phyloP scores from a whole-genome alignment of 2,329 filamentous ascomycete species.

The Verticillium nonalfalfae region DNA sequence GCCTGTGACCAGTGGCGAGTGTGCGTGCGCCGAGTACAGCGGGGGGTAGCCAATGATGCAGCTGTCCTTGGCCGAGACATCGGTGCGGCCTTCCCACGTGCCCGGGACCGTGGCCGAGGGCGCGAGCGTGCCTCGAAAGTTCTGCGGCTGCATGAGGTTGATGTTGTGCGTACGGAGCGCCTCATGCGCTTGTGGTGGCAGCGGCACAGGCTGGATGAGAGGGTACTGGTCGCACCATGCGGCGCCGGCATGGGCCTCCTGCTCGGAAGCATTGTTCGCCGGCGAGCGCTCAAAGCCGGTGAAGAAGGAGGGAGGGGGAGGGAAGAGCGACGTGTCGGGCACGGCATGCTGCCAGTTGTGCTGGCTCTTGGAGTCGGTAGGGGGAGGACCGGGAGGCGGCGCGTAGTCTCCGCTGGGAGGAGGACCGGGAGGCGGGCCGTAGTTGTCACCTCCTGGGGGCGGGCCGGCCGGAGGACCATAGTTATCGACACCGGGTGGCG shows the following conservation, averaged over 20 bases:
- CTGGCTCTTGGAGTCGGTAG: slow-evolving; percentile 20
- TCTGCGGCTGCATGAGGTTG: slow-evolving; percentile 43
- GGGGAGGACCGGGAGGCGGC: slow-evolving; percentile 29
- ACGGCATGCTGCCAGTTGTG: slow-evolving; percentile 69
- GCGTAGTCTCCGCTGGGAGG: slow-evolving; percentile 20
- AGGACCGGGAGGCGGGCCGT: slow-evolving; percentile 21
- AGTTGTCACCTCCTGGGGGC: slow-evolving; percentile 17
- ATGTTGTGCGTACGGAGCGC: slow-evolving; percentile 48
- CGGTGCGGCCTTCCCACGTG: slow-evolving; percentile 40
- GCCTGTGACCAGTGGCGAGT: slow-evolving; percentile 44
- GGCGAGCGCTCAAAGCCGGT: slow-evolving; percentile 57
- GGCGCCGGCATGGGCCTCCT: slow-evolving; percentile 58
- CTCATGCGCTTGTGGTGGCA: slow-evolving; percentile 36
- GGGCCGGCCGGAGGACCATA: slow-evolving; percentile 11
- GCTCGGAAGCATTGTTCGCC: slow-evolving; percentile 61
- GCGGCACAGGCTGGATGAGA: slow-evolving; percentile 46
- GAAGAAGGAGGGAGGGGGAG: slow-evolving; percentile 65
- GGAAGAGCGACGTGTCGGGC: slow-evolving; percentile 66
- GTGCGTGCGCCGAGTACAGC: slow-evolving; percentile 55
- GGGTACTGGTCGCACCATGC: slow-evolving; percentile 58
- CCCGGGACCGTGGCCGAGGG: slow-evolving; percentile 35
- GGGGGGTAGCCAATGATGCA: slow-evolving; percentile 64
- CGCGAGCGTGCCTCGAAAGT: slow-evolving; percentile 39
- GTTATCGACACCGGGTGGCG: slow-evolving; percentile 12
- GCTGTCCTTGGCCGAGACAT: slow-evolving; percentile 46